Conservation (phyloP, 352 stramenopile genomes). For the Phytophthora chlamydospora region DNA sequence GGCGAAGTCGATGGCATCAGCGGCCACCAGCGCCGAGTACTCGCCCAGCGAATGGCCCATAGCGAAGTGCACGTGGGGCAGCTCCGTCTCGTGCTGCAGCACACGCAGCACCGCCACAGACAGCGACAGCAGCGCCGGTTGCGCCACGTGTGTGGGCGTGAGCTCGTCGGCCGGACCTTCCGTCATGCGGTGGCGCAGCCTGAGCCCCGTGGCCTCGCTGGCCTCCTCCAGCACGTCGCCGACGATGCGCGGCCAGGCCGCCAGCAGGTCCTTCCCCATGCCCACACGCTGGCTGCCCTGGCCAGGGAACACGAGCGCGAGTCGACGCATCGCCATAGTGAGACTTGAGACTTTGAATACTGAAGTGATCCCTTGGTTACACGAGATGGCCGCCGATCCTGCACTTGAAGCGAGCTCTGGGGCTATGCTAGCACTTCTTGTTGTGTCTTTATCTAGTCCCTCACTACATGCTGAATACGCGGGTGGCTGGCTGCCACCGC, state of each 20-base stretch:
- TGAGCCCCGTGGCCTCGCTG: conserved; percentile 71
- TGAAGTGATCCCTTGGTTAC: conserved; percentile 11
- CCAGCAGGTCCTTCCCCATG: conserved; percentile 78
- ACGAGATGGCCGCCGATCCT: conserved; percentile 21
- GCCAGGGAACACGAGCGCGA: conserved; percentile 83
- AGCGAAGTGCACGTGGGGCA: conserved; percentile 48
- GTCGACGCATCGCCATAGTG: conserved; percentile 40
- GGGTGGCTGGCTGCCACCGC: background rate
- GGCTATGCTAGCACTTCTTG: conserved; percentile 14
- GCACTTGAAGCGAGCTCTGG: no score
- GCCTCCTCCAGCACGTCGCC: conserved; percentile 75
- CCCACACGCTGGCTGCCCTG: conserved; percentile 85
- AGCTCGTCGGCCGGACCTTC: conserved; percentile 68
- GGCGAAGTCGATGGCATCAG: conserved; percentile 64
- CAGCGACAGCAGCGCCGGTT: conserved; percentile 82
- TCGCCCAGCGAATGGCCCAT: conserved; percentile 88
- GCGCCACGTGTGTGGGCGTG: conserved; percentile 73
- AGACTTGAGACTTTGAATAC: conserved; percentile 7
- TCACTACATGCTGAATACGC: conserved; percentile 20
- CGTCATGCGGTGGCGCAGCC: conserved; percentile 60
- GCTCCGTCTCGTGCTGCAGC: conserved; percentile 64
- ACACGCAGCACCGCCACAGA: conserved; percentile 79
- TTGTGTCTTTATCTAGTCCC: conserved; percentile 27
- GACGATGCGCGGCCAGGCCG: conserved; percentile 66
- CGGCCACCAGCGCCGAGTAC: conserved; percentile 85